Base-by-base conservation (phyloP, 352 stramenopile genomes). In the Pythium dissotocum region DNA sequence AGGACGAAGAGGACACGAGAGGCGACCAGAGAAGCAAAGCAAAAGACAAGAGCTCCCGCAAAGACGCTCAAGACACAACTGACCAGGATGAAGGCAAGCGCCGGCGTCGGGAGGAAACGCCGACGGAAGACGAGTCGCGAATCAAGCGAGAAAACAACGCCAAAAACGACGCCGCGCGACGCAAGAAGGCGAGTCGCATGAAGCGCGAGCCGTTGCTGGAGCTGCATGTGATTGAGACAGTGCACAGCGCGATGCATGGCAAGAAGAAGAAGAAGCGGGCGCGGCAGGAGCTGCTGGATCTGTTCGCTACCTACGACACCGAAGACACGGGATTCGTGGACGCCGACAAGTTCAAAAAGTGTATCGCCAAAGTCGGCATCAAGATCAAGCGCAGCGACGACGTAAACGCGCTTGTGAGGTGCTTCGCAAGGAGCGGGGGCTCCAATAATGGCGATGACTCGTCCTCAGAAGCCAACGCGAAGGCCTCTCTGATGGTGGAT, bases 161-260 rank as follows among this genome's bases (percentile, higher is more conserved):
- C 24, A 57, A 75, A 76, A 7, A 51, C 2, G 54, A 73, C 5
- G 56, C 54, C 1, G 30, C 72, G 14, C 61, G 67, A 56, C 61
- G 72, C 14, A 71, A 65, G 53, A 59, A 57, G 18, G 76, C 78
- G 0, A 61, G 67, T 7, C 75, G 75, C 28, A 85, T 82, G 77
- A 87, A 86, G 58, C 77, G 82, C 36, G 71, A 80, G 33, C 80
- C 80, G 9, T 51, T 90, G 58, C 58, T 90, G 12, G 78, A 86
- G 18, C 69, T 73, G 24, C 38, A 49, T 0, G 64, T 83, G n/a
- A 77, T 90, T 9, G 75, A 87, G 52, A 64, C 71, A 5, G 78
- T 90, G 14, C 68, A 89, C 57, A 85, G 78, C 36, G 78, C 76
- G 6, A 77, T 85, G 68, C 70, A 77, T 32, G 80, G 79, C 6